A percentile compares a stretch with the other conserved stretches of the same genome.
Evolutionary conservation across 371 early-diverging fungal genomes (phyloP).

Genomic region (Syncephalis plumigaleata): DNA sequence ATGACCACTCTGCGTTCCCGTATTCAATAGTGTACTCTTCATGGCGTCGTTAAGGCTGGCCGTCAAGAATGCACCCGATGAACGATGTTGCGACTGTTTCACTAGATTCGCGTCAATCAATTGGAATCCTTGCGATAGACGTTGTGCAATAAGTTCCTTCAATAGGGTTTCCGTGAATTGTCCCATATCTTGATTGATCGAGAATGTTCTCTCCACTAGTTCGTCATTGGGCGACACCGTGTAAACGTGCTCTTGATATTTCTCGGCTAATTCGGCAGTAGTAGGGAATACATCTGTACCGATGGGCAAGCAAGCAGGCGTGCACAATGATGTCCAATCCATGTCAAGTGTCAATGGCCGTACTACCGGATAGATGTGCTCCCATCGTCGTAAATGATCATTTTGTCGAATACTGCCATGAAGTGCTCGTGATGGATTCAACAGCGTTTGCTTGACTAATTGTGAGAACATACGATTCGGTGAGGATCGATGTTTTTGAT

Average conservation of each 20-base stretch:
- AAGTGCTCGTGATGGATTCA: constrained; percentile 58
- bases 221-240: constrained; percentile 60
- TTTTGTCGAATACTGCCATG: constrained; percentile 37
- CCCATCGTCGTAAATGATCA: constrained; percentile 61
- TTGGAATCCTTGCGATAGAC: constrained; percentile 89
- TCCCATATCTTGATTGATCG: constrained; percentile 17
- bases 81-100: neutral
- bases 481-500: too few relatives aligned
- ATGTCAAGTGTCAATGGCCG: constrained; percentile 14
- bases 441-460: constrained; percentile 14
- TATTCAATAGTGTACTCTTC: neutral
- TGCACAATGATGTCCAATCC: constrained; percentile 71
- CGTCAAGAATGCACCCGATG: constrained; percentile 1
- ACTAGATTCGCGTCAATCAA: constrained; percentile 32
- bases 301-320: constrained; percentile 87
- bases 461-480: too few relatives aligned
- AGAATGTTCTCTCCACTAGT: constrained; percentile 13
- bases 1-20: too few relatives aligned
- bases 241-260: constrained; percentile 68
- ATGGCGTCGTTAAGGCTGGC: constrained; percentile 1
- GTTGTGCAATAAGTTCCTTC: constrained; percentile 72
- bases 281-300: constrained; percentile 82
- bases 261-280: constrained; percentile 40
- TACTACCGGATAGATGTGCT: constrained; percentile 45
- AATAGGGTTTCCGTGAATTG: constrained; percentile 42